These are phyloP conservation scores for Quercus variabilis DNA, from an alignment of 306 rosid genomes.

Conservation along the genomic window DNA sequence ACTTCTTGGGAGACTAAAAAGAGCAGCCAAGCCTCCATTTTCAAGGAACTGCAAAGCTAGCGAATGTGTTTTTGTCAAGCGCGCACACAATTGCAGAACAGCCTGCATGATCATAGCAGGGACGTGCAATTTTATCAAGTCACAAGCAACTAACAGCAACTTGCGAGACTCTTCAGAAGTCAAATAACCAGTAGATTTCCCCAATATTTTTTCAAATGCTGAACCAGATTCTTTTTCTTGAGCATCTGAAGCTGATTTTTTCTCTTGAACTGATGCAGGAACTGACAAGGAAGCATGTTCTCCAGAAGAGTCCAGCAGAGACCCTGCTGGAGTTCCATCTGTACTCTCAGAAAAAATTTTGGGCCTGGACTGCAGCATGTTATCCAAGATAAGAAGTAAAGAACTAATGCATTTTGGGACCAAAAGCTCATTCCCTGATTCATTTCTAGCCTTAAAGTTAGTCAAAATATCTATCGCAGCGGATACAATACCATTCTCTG, in stretches of 20 bases:
- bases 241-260: conserved; percentile 34
- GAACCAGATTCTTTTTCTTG: conserved; percentile 45
- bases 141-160: conserved; percentile 76
- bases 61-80: conserved; percentile 81
- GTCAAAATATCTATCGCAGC: conserved; percentile 66
- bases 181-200: conserved; percentile 82
- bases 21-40: conserved; percentile 82
- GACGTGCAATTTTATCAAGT: conserved; percentile 84
- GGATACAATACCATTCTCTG: conserved; percentile 69
- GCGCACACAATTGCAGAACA: conserved; percentile 91
- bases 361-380: conserved; percentile 80
- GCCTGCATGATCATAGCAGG: conserved; percentile 98
- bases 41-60: conserved; percentile 88
- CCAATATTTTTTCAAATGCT: conserved; percentile 66
- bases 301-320: conserved; percentile 50
- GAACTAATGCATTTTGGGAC: conserved; percentile 84
- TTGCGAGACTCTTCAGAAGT: conserved; percentile 73
- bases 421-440: conserved; percentile 55
- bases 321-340: conserved; percentile 57
- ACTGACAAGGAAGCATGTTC: conserved; percentile 49
- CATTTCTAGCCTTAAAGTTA: conserved; percentile 58
- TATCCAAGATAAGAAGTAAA: conserved; percentile 85
- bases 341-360: conserved; percentile 44
- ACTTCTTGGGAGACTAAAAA: conserved; percentile 78
- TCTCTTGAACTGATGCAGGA: conserved; percentile 39